Evolutionary conservation across 495 filamentous ascomycete genomes (phyloP).

Genomic region (Apiosordaria backusii): DNA sequence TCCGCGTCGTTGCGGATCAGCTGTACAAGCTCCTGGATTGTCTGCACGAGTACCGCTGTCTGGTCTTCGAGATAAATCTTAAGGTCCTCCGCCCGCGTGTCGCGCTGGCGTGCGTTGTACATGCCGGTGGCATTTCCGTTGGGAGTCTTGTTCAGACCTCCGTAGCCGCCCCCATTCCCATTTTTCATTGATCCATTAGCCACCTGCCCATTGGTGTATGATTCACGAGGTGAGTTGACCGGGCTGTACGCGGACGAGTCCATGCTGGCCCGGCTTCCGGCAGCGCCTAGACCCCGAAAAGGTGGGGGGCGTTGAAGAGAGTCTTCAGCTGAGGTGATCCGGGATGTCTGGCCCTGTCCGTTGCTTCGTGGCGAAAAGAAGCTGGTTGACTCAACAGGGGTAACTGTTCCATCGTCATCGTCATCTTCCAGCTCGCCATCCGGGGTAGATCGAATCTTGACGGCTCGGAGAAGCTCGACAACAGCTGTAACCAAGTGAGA

Average conservation of each 20-base stretch:
- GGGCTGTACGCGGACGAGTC: conserved; percentile 56
- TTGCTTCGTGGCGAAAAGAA: conserved; percentile 51
- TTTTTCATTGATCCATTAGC: conserved; percentile 33
- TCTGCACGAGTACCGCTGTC: conserved; percentile 73
- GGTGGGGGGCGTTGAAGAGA: conserved; percentile 42
- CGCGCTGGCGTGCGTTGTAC: conserved; percentile 28
- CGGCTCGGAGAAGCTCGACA: conserved; percentile 75
- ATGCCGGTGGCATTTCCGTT: conserved; percentile 20
- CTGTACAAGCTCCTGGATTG: conserved; percentile 76
- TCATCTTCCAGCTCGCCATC: conserved; percentile 73
- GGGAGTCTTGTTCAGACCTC: conserved; percentile 21
- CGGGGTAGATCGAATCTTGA: conserved; percentile 77
- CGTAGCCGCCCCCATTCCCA: conserved; percentile 28
- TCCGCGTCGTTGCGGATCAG: conserved; percentile 69
- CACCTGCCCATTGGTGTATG: conserved; percentile 37
- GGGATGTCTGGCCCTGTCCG: conserved; percentile 32
- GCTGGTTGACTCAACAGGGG: conserved; percentile 49
- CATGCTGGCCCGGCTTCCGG: conserved; percentile 38
- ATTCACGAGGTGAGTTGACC: conserved; percentile 51
- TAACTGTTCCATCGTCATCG: conserved; percentile 54
- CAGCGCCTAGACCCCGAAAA: conserved; percentile 45
- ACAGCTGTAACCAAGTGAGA: conserved; percentile 82
- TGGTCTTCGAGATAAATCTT: conserved; percentile 81
- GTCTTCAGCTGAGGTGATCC: conserved; percentile 34
- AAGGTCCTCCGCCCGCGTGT: conserved; percentile 64